Evolutionary conservation across 129 eudicot genomes (phyloP).

Genomic region (Escallonia rubra): DNA sequence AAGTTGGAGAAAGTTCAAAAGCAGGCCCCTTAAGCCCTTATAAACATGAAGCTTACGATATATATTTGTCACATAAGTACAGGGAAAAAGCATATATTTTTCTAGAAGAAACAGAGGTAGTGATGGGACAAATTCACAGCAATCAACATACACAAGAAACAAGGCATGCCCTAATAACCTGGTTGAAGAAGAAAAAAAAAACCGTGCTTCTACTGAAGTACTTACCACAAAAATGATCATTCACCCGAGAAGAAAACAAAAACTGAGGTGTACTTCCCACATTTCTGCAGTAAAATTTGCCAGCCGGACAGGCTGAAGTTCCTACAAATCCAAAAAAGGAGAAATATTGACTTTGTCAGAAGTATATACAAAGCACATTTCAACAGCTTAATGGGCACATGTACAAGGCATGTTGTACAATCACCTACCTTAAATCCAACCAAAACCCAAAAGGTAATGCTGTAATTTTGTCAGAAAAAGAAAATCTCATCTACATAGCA

Average conservation of each 20-base stretch:
- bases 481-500: no score
- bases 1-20: no score
- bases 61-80: no score
- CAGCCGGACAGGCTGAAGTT: conserved; percentile 90
- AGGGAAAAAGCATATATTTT: no score
- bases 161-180: neutral
- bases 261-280: conserved; percentile 81
- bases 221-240: conserved; percentile 92
- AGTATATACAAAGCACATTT: neutral
- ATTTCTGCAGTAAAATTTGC: conserved; percentile 79
- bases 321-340: conserved; percentile 38
- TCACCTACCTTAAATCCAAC: neutral
- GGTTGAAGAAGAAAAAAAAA: neutral
- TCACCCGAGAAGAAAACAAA: conserved; percentile 84
- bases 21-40: no score
- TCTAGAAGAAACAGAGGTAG: no score
- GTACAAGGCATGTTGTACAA: neutral
- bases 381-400: neutral
- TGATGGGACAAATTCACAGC: no score
- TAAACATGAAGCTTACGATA: no score
- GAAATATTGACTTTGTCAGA: neutral
- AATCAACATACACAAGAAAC: neutral
- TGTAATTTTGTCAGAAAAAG: neutral
- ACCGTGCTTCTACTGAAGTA: neutral
- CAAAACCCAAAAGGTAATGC: neutral